Conservation (phyloP, 2,329 filamentous ascomycete genomes). For the Coniochaeta hoffmannii region DNA sequence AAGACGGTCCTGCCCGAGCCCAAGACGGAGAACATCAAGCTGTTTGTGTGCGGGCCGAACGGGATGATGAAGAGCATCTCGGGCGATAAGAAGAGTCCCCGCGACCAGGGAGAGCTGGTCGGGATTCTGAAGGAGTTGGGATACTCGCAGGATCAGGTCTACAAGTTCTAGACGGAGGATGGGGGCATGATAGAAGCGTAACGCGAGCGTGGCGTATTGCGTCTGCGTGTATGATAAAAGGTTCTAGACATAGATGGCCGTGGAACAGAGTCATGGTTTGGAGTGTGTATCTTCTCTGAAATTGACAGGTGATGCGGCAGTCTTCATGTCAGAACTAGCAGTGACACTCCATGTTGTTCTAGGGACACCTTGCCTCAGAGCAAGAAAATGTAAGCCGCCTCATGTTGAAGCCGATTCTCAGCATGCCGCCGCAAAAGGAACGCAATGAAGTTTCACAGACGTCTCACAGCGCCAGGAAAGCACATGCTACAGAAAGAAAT, state of each 20-base stretch:
- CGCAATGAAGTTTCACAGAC: no score
- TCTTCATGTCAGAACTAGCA: no score
- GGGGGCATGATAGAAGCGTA: neutral
- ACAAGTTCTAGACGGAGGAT: constrained; percentile 64
- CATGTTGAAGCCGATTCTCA: no score
- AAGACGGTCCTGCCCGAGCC: constrained; percentile 94
- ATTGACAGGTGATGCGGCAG: no score
- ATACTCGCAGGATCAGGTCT: constrained; percentile 67
- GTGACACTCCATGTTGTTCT: no score
- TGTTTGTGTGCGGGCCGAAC: constrained; percentile 93
- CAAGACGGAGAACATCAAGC: constrained; percentile 85
- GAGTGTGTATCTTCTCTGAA: neutral
- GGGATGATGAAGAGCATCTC: constrained; percentile 90
- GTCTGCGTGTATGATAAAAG: neutral
- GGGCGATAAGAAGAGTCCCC: constrained; percentile 82
- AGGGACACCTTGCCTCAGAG: no score
- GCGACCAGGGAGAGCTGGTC: constrained; percentile 84
- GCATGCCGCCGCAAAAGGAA: no score
- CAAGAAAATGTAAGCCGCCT: no score
- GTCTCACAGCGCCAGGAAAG: no score
- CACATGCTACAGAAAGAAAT: no score
- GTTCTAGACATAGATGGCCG: neutral
- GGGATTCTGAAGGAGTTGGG: constrained; percentile 62
- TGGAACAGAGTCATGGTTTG: neutral
- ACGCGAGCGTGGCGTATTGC: neutral